Base-by-base conservation (phyloP, 2,329 filamentous ascomycete genomes). In the Colletotrichum lindemuthianum region DNA sequence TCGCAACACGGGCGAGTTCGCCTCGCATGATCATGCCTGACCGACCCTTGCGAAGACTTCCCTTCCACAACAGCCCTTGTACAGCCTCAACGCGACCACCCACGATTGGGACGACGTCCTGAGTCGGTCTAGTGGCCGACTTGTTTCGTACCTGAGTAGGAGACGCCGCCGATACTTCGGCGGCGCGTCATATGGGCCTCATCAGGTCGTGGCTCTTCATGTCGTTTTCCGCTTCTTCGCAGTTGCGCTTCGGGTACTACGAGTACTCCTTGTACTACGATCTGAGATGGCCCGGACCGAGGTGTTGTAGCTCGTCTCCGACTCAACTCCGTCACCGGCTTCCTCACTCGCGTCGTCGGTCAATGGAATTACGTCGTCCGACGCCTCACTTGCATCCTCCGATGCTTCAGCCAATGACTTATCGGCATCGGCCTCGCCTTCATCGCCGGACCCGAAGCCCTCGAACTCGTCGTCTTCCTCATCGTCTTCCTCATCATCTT, bases 361-460 rank as follows among this genome's bases (percentile, higher is more conserved):
- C 9, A 68, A 41, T 11, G 66, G 60, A 16, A 68, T 68, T 39
- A 65, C 53, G 12, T 67, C 66, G 33, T 67, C 66, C 32, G 65
- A 63, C 39, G 48, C 65, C 9, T 65, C 56, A 12, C 37, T 43
- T 5, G 15, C 51, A 39, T 56, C 66, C 47, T 66, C 59, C 15
- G 63, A 66, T 43, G 24, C 54, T 24, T 67, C 57, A 13, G 34
- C 66, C 47, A 50, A 49, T 8, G 60, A 45, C 41, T 52, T 56
- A 6, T 66, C 16, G 69, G 71, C 72, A 34, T 79, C 74, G 32
- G 76, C 72, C 44, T 76, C 78, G 53, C n/a, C n/a, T n/a, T 79
- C 77, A 50, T 78, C 77, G 49, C 76, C 77, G 56, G 78, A 77
- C 12, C 74, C 80, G 51, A 85, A 86, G 36, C 83, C 84, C 43